Conservation (phyloP, 331 rosid genomes). For the Malus hybrid region DNA sequence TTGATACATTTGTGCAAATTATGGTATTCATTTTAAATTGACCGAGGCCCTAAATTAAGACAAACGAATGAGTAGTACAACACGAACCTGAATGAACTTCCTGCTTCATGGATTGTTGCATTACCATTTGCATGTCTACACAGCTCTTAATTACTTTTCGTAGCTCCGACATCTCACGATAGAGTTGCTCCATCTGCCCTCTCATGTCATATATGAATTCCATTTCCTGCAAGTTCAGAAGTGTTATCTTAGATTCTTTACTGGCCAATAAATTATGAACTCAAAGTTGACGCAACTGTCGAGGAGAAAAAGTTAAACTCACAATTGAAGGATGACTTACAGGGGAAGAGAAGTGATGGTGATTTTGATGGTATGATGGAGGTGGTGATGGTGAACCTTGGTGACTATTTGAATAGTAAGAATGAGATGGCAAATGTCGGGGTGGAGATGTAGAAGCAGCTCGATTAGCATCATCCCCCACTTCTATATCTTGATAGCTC, state of each 20-base stretch:
- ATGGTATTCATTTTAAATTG: neutral
- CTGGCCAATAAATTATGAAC: neutral
- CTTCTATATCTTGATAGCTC: constrained; percentile 64
- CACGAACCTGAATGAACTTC: constrained; percentile 43
- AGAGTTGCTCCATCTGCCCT: constrained; percentile 67
- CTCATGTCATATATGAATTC: constrained; percentile 59
- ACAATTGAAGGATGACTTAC: constrained; percentile 42
- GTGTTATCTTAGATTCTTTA: neutral
- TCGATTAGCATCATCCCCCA: constrained; percentile 45
- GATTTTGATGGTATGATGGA: constrained; percentile 11
- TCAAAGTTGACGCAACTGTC: neutral
- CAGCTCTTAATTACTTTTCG: constrained; percentile 63
- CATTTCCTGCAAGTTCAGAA: constrained; percentile 48
- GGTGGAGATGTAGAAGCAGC: constrained; percentile 24
- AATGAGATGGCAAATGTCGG: constrained; percentile 12
- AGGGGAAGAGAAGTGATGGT: constrained; percentile 26
- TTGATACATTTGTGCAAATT: neutral
- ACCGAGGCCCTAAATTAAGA: neutral
- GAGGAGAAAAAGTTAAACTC: constrained; percentile 1
- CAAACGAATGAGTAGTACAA: neutral
- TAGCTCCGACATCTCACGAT: constrained; percentile 68
- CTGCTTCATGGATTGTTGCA: constrained; percentile 49
- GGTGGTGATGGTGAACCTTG: constrained; percentile 16
- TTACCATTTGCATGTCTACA: constrained; percentile 62
- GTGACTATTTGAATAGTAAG: neutral